A percentile compares a stretch with the other conserved stretches of the same genome.
phyloP scores from a whole-genome alignment of 2,329 filamentous ascomycete species.

The Verticillium dahliae region DNA sequence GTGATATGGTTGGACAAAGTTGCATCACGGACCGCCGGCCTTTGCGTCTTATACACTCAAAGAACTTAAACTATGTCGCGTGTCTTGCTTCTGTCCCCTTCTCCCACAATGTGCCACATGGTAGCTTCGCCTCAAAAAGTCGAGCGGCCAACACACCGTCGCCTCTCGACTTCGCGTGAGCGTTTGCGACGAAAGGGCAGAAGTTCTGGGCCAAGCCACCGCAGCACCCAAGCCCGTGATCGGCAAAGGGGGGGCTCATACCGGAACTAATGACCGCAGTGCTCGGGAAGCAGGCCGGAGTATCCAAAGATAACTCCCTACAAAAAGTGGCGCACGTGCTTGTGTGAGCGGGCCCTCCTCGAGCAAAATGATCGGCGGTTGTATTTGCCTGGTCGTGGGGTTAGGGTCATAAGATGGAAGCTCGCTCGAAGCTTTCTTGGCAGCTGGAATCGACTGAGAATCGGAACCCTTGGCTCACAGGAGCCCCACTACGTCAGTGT shows the following conservation, averaged over 20 bases:
- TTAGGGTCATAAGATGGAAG: not conserved
- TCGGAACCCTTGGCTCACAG: not conserved
- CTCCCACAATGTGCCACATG: not conserved
- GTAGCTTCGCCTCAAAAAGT: not conserved
- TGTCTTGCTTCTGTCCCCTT: not conserved
- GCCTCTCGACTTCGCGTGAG: not conserved
- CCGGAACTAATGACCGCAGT: not conserved
- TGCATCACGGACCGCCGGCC: not conserved
- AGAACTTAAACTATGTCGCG: not conserved
- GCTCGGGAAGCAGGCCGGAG: not conserved
- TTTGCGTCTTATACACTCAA: not conserved
- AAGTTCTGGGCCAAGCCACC: not conserved
- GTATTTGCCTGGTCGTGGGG: not conserved
- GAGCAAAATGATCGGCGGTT: not conserved
- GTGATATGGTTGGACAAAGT: not conserved
- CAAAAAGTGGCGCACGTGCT: not conserved
- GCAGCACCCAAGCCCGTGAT: not conserved
- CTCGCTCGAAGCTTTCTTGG: not conserved
- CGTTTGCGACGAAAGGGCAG: not conserved
- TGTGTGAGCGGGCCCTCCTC: not conserved
- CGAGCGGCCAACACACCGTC: not conserved
- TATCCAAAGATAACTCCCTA: not conserved
- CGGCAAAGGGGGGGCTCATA: not conserved
- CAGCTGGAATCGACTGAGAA: not conserved
- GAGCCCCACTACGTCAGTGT: not conserved